Base-by-base conservation (phyloP, 225 moss, liverwort and hornwort genomes). In the Marchantia paleacea region DNA sequence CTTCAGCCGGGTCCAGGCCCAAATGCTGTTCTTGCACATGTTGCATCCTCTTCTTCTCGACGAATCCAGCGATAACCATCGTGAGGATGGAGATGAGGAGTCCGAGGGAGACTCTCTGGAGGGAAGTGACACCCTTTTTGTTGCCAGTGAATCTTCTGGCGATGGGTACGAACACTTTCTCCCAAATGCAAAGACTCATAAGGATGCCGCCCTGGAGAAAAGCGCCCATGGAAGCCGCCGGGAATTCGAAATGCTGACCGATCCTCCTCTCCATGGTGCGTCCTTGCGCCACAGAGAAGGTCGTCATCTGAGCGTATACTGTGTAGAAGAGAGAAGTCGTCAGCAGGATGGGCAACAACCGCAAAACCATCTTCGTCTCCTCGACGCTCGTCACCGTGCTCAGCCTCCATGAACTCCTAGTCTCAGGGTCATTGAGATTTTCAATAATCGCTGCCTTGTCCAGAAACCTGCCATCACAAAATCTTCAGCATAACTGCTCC, bases 301-400 rank as follows among this genome's bases (percentile, higher is more conserved):
- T 88, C 12, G 88, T 84, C 60, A 80, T 83, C 69, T 88, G 88
- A 24, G 88, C 88, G 48, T 88, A 88, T 49, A 84, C 84, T 55
- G 88, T 88, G 74, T 88, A 88, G 70, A 88, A 88, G 18, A 86
- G 78, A 12, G 85, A 84, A 6, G 88, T 88, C 20, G 84, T 85
- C 69, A 86, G 7, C 13, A 85, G 76, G 51, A 88, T 84, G 2
- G 88, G 88, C 24, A 88, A 50, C 69, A 88, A 73, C 13, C 88
- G 72, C 16, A 88, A 49, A 7, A 88, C 88, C 85, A 83, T 85
- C 70, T 88, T 88, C 8, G 81, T 81, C 70, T 88, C 88, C 70
- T 88, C 88, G 16, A 88, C 84, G 3, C 81, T 78, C 1, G 88
- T 86, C 3, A 85, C 83, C 0, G 86, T 84, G 79, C 76, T 80